A percentile compares a stretch with the other conserved stretches of the same genome.
phyloP scores from a whole-genome alignment of 441 rosid species.

The Croton laevigatus region DNA sequence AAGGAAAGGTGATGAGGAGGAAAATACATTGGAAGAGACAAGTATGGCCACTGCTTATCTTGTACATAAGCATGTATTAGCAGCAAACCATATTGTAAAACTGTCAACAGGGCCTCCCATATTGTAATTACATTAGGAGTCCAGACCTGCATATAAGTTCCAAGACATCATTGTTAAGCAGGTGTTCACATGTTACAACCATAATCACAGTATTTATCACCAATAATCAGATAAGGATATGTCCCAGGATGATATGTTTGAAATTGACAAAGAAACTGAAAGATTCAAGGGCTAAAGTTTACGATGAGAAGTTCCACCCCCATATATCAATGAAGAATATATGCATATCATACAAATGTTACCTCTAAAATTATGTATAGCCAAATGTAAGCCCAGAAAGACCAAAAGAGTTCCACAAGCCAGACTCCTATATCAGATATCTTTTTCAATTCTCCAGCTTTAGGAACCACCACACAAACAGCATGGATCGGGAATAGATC shows the following conservation, averaged over 20 bases:
- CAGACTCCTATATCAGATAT: slow-evolving; percentile 91
- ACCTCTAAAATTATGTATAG: slow-evolving; percentile 90
- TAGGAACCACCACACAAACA: slow-evolving; percentile 90
- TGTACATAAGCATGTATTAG: slow-evolving; percentile 84
- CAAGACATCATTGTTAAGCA: slow-evolving; percentile 9
- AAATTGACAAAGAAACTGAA: not conserved
- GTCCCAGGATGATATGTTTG: not conserved
- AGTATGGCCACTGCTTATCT: slow-evolving; percentile 93
- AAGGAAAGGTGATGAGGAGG: slow-evolving; percentile 15
- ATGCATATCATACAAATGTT: not conserved
- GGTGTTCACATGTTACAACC: slow-evolving; percentile 1
- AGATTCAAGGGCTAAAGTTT: not conserved
- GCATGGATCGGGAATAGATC: slow-evolving; percentile 96
- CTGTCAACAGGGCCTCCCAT: slow-evolving; percentile 86
- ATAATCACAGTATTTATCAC: not conserved
- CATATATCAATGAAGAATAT: slow-evolving; percentile 1
- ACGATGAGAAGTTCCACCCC: not conserved
- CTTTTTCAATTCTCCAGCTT: slow-evolving; percentile 90
- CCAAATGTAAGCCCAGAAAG: slow-evolving; percentile 98
- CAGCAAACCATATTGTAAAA: slow-evolving; percentile 72
- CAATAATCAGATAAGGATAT: slow-evolving; percentile 1
- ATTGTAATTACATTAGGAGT: slow-evolving; percentile 79
- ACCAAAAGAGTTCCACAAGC: slow-evolving; percentile 95
- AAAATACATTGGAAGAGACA: slow-evolving; percentile 78
- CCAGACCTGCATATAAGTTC: slow-evolving; percentile 61